Evolutionary conservation across 768 basidiomycete species (phyloP).

Genomic region (Ramaria rubella): DNA sequence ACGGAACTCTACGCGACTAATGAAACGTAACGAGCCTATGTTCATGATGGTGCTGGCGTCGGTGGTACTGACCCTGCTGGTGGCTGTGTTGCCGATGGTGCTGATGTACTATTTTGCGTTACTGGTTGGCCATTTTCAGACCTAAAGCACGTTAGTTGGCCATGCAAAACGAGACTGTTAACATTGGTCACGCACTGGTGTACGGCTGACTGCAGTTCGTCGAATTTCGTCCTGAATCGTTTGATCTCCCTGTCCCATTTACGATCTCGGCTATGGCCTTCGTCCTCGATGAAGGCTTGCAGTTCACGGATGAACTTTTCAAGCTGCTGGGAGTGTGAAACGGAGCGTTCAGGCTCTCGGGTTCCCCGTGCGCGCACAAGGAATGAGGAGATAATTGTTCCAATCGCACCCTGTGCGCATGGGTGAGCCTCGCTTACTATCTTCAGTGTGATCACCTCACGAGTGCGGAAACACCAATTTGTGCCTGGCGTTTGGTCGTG

Average conservation of each 20-base stretch:
- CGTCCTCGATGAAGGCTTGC: constrained; percentile 50
- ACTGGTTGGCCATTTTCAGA: constrained; percentile 5
- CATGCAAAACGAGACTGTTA: background rate
- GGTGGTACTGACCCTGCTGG: too few relatives aligned
- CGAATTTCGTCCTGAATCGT: background rate
- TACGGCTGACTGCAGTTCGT: background rate
- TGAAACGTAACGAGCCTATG: too few relatives aligned
- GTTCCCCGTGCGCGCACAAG: constrained; percentile 64
- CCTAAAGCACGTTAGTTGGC: background rate
- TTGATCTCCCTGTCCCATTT: background rate
- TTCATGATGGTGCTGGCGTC: too few relatives aligned
- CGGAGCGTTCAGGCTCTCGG: constrained; percentile 62
- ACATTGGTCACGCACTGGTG: constrained; percentile 3
- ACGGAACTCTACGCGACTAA: too few relatives aligned
- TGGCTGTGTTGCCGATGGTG: too few relatives aligned
- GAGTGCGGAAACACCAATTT: constrained; percentile 7
- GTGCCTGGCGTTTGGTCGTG: too few relatives aligned
- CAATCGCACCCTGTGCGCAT: constrained; percentile 42
- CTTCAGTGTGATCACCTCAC: background rate
- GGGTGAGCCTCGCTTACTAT: background rate
- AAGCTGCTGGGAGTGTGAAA: constrained; percentile 48
- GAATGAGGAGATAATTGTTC: constrained; percentile 66
- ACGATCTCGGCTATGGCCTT: constrained; percentile 26
- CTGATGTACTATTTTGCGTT: background rate
- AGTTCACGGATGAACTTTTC: constrained; percentile 63